These are phyloP conservation scores for Suillus cothurnatus DNA, from an alignment of 768 basidiomycete genomes.

Conservation along the genomic window DNA sequence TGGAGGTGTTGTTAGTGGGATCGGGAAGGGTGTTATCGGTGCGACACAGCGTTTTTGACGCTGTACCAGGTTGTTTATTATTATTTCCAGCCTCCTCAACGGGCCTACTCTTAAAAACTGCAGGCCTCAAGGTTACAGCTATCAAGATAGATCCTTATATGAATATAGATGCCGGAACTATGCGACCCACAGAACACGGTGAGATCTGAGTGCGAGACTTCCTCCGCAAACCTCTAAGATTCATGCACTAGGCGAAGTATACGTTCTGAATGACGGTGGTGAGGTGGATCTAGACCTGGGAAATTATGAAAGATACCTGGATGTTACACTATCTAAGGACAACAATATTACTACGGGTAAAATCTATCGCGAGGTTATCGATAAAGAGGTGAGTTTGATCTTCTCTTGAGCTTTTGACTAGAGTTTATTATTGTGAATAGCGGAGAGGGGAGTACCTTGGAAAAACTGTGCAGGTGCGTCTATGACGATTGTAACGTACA, in stretches of 20 bases:
- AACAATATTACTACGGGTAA: constrained; percentile 99
- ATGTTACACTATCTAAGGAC: constrained; percentile 90
- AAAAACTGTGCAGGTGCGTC: constrained; percentile 88
- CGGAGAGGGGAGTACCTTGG: constrained; percentile 89
- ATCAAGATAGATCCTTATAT: constrained; percentile 99
- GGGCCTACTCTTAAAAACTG: constrained; percentile 91
- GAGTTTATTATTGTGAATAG: constrained; percentile 38
- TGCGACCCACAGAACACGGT: constrained; percentile 99
- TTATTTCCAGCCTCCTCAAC: constrained; percentile 84
- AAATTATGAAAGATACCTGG: constrained; percentile 97
- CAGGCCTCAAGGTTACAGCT: constrained; percentile 94
- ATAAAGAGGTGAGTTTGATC: constrained; percentile 76
- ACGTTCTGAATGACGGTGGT: constrained; percentile 96
- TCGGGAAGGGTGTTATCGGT: constrained; percentile 99
- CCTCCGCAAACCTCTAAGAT: constrained; percentile 21
- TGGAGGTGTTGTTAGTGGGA: constrained; percentile 97
- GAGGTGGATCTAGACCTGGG: constrained; percentile 98
- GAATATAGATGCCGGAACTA: constrained; percentile 99
- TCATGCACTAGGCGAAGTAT: constrained; percentile 80
- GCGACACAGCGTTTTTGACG: constrained; percentile 33
- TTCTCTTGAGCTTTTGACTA: constrained; percentile 6
- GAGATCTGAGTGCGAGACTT: constrained; percentile 32
- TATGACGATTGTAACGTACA: not conserved
- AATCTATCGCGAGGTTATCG: constrained; percentile 96
- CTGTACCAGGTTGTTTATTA: constrained; percentile 23